A percentile compares a stretch with the other conserved stretches of the same genome.
phyloP scores from a whole-genome alignment of 2,329 filamentous ascomycete species.

The Paramyrothecium sp. region DNA sequence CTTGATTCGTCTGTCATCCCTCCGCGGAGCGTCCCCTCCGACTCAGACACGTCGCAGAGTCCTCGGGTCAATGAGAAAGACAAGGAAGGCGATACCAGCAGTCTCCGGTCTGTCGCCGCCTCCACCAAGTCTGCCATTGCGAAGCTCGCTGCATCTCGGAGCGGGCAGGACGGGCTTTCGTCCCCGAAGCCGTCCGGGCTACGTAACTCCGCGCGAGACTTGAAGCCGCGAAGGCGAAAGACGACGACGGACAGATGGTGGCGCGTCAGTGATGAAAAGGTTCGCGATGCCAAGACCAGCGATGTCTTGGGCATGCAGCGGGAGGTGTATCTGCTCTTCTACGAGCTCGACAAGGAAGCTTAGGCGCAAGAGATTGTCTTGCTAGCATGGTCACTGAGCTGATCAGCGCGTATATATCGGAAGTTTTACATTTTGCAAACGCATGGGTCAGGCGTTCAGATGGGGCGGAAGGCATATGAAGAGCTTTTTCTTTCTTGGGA shows the following conservation, averaged over 20 bases:
- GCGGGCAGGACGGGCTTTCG: constrained; percentile 18
- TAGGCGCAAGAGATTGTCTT: constrained; percentile 5
- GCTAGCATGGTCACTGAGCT: background rate
- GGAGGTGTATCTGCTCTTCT: constrained; percentile 95
- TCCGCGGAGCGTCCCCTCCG: constrained; percentile 29
- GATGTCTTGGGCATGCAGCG: constrained; percentile 92
- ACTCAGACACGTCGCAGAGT: constrained; percentile 21
- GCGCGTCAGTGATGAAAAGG: constrained; percentile 96
- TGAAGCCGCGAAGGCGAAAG: constrained; percentile 55
- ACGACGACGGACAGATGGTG: constrained; percentile 75
- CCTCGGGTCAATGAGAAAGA: constrained; percentile 28
- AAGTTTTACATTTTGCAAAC: too few relatives aligned
- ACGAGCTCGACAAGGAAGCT: constrained; percentile 70
- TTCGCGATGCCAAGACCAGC: constrained; percentile 88
- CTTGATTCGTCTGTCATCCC: constrained; percentile 27
- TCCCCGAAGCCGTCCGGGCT: constrained; percentile 16
- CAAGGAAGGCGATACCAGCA: constrained; percentile 48
- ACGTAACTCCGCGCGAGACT: constrained; percentile 13
- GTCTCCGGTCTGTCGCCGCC: constrained; percentile 54
- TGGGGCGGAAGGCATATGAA: too few relatives aligned
- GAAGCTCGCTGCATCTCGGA: constrained; percentile 40
- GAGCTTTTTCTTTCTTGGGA: too few relatives aligned
- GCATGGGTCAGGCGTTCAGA: too few relatives aligned
- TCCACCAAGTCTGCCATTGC: constrained; percentile 55
- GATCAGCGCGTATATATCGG: too few relatives aligned